Conservation (phyloP, 176 grass and related monocot genomes). For the Urochloa ruziziensis region DNA sequence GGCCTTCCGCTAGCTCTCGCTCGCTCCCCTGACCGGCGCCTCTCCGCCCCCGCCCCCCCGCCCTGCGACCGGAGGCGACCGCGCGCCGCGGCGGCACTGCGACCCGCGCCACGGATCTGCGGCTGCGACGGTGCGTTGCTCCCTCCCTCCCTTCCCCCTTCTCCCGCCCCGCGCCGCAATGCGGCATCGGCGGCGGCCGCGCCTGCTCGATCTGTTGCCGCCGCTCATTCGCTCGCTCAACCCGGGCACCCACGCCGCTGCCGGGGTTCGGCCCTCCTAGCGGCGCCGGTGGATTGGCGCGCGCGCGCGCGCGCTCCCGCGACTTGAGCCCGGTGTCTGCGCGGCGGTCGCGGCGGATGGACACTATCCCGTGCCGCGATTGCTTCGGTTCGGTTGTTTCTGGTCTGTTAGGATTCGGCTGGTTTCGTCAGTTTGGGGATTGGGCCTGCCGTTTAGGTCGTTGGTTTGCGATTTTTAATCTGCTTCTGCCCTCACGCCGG, state of each 20-base stretch:
- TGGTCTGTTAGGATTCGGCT: conserved; percentile 20
- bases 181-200: neutral
- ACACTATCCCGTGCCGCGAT: neutral
- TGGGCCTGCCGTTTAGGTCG: neutral
- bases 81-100: conserved; percentile 26
- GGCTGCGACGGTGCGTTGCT: conserved; percentile 24
- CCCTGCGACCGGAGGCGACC: conserved; percentile 36
- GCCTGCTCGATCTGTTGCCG: conserved; percentile 19
- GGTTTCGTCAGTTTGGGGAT: neutral
- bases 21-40: neutral
- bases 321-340: neutral
- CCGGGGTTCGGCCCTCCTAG: neutral
- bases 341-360: neutral
- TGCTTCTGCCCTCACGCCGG: conserved; percentile 22
- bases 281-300: neutral
- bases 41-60: neutral
- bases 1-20: conserved; percentile 45
- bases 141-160: neutral
- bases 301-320: neutral
- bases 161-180: neutral
- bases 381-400: neutral
- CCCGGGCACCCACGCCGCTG: neutral
- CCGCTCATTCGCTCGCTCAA: neutral
- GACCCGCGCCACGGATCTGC: conserved; percentile 34
- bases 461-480: conserved; percentile 1